These are phyloP conservation scores for Stachybotrys echinatus DNA, from an alignment of 2,329 filamentous ascomycete species.

Conservation along the genomic window DNA sequence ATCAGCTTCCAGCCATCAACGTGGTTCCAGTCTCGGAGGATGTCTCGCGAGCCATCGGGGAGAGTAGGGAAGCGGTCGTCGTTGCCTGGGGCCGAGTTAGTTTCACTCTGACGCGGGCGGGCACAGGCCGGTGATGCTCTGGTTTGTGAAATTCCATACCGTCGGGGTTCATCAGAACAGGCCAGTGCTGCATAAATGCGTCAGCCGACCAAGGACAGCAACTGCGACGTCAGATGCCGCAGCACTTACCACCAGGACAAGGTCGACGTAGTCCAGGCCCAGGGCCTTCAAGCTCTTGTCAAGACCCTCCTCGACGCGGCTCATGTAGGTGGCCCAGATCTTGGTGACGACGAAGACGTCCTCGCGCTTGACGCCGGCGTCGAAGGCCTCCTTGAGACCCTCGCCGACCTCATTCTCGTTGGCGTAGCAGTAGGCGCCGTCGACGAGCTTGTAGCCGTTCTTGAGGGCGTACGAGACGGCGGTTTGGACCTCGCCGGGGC, in stretches of 20 bases:
- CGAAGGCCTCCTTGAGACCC: constrained; percentile 69
- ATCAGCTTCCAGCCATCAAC: constrained; percentile 73
- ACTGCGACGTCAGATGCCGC: rapidly evolving
- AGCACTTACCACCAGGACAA: constrained; percentile 59
- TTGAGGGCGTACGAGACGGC: constrained; percentile 56
- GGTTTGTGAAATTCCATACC: constrained; percentile 33
- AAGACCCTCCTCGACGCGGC: constrained; percentile 61
- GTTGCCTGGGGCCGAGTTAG: constrained; percentile 41
- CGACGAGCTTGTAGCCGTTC: constrained; percentile 55
- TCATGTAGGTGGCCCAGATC: constrained; percentile 77
- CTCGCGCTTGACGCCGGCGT: constrained; percentile 64
- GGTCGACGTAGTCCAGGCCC: constrained; percentile 75
- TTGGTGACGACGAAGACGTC: constrained; percentile 83
- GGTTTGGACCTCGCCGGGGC: constrained; percentile 49
- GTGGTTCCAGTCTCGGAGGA: constrained; percentile 64
- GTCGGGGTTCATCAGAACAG: constrained; percentile 72
- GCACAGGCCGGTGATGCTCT: background rate
- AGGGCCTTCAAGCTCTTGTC: constrained; percentile 69
- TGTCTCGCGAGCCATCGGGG: constrained; percentile 68
- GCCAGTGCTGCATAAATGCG: constrained; percentile 74
- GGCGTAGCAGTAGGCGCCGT: constrained; percentile 71
- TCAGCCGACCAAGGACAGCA: no score
- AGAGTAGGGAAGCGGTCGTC: constrained; percentile 71
- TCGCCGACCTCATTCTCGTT: constrained; percentile 81
- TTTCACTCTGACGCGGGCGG: background rate